Conservation (phyloP, 2,329 filamentous ascomycete species). For the Amesomyces nigricolor region DNA sequence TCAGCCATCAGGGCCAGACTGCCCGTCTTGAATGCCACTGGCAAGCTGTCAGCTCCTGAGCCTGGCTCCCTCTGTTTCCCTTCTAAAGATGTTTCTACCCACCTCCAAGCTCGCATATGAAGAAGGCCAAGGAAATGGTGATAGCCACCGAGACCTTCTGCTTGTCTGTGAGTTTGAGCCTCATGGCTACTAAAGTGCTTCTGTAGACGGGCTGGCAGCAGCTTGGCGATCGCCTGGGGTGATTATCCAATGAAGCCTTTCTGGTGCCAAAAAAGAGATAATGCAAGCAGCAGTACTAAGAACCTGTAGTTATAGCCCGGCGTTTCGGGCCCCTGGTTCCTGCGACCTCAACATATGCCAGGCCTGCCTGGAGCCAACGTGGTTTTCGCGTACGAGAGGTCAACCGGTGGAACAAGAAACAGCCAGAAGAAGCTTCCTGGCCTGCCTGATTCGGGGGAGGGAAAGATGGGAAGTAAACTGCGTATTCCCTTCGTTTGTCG, state of each 20-base stretch:
- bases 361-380: not conserved
- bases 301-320: too few relatives aligned
- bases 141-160: constrained; percentile 45
- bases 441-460: not conserved
- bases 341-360: not conserved
- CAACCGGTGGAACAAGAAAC: not conserved
- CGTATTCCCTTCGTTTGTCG: not conserved
- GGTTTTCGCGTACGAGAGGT: not conserved
- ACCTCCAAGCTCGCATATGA: constrained; percentile 48
- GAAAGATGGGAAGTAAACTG: not conserved
- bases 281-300: too few relatives aligned
- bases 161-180: constrained; percentile 36
- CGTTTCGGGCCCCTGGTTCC: not conserved
- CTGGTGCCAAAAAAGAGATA: too few relatives aligned
- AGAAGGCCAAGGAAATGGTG: constrained; percentile 45
- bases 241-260: too few relatives aligned
- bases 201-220: not conserved
- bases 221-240: not conserved
- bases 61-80: too few relatives aligned
- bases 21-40: constrained; percentile 62
- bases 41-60: not conserved
- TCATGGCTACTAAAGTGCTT: constrained; percentile 29
- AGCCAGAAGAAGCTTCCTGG: not conserved
- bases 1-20: constrained; percentile 70
- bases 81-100: not conserved